Evolutionary conservation across 371 early-diverging fungal species (phyloP), one percentile per base, ranked within the genome.

Genomic region (Mortierella sp.): DNA sequence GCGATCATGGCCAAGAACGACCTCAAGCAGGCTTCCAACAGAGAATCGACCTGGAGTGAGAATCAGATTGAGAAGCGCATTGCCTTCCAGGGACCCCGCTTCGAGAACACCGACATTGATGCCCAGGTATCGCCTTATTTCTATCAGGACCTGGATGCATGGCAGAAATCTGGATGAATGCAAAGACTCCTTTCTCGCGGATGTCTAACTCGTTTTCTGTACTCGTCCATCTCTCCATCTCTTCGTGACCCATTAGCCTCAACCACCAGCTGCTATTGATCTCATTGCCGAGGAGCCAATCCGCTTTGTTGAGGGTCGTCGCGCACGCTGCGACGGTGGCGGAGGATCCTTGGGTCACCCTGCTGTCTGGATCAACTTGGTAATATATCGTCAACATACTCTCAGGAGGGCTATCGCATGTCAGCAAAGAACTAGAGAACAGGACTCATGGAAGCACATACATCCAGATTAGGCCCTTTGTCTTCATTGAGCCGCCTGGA

Each of bases 301-400:
- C 67, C 89, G 85, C 62, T 81, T 88, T 74, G 93, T 96, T 26
- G 84, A 87, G 29, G 84, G 88, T 46, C 92, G 97, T 28, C 80
- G 88, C 67, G 94, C 92, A 45, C 84, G 88, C 66, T 98, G 98
- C 81, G 92, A 97, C 79, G 98, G 98, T 75, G 96, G 96, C 37
- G 96, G 93, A 58, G 98, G 96, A 72, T 83, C 96, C 57, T 87
- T 97, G 53, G 98, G 98, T 46, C 98, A 97, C 74, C 98, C 98
- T 30, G 94, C 93, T 81, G 94, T 97, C 37, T 97, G 92, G 83
- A 94, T 97, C 81, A 96, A 96, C 85, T 88, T 97, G 85, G 96
- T 93, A 86, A 74, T 76, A 61, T 47, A 15, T 44, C 37, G 37
- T 37, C 37, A 37, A 9, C 37, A 9, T 9, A 37, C 37, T 37